Evolutionary conservation across 2,329 filamentous ascomycete species (phyloP).

Genomic region (Fusarium sp.): DNA sequence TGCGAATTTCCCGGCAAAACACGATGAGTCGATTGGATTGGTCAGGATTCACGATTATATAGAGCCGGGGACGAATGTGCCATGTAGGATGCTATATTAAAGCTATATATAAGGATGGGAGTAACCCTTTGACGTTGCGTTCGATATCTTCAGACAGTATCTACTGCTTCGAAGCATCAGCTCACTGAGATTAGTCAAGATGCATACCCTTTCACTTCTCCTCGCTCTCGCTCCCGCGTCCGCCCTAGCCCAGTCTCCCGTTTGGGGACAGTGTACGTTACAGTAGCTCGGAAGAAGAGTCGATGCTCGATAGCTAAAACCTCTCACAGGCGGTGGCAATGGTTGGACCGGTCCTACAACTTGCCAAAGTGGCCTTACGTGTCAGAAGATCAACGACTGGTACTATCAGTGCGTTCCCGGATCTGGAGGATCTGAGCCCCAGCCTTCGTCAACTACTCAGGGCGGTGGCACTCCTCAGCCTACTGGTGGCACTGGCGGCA

Average conservation of each 20-base stretch:
- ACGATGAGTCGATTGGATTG: background rate
- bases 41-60: background rate
- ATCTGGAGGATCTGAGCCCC: background rate
- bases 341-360: background rate
- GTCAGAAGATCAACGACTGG: slow-evolving; percentile 17
- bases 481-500: background rate
- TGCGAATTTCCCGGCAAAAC: slow-evolving; percentile 4
- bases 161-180: background rate
- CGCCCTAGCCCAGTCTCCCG: slow-evolving; percentile 7
- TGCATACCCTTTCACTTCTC: slow-evolving; percentile 9
- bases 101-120: slow-evolving; percentile 7
- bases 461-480: background rate
- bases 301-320: background rate
- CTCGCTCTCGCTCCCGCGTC: slow-evolving; percentile 8
- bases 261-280: slow-evolving; percentile 22
- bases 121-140: background rate
- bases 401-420: slow-evolving; percentile 24
- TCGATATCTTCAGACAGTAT: background rate
- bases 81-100: background rate
- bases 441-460: background rate
- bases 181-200: background rate
- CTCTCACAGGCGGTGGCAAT: background rate
- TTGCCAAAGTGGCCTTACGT: slow-evolving; percentile 4
- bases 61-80: background rate
- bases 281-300: background rate